Conservation (phyloP, 2,329 filamentous ascomycete genomes). For the Periglandula ipomoeae region DNA sequence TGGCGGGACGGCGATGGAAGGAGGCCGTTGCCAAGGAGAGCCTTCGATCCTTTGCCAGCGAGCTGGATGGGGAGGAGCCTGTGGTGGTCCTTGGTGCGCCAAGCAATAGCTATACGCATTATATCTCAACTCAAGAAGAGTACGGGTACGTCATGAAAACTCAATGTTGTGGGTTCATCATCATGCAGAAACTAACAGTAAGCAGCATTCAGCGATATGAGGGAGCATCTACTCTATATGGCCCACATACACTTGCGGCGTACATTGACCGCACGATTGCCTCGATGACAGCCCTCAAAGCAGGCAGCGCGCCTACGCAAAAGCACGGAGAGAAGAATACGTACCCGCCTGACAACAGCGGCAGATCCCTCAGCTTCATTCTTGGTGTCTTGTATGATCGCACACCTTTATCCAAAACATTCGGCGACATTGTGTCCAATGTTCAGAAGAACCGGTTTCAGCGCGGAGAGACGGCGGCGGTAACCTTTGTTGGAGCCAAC, state of each 20-base stretch:
- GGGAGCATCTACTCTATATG: slow-evolving; percentile 81
- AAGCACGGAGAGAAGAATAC: slow-evolving; percentile 35
- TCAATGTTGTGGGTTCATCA: slow-evolving; percentile 9
- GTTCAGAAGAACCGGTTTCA: slow-evolving; percentile 37
- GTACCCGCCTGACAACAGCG: slow-evolving; percentile 67
- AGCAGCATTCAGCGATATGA: slow-evolving; percentile 72
- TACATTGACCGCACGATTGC: slow-evolving; percentile 73
- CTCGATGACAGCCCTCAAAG: slow-evolving; percentile 57
- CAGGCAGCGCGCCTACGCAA: slow-evolving; percentile 26
- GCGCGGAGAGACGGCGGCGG: slow-evolving; percentile 51
- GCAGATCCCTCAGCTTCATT: slow-evolving; percentile 69
- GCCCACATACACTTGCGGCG: slow-evolving; percentile 73
- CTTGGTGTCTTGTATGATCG: slow-evolving; percentile 66
- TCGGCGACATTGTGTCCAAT: slow-evolving; percentile 56
- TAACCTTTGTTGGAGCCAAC: slow-evolving; percentile 75
- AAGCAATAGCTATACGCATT: slow-evolving; percentile 80
- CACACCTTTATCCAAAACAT: slow-evolving; percentile 53
- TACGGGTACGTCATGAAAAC: slow-evolving; percentile 18
- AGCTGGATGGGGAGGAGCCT: slow-evolving; percentile 37
- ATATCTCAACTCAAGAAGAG: slow-evolving; percentile 66
- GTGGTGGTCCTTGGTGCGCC: slow-evolving; percentile 76
- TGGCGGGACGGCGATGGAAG: slow-evolving; percentile 83
- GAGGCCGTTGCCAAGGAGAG: slow-evolving; percentile 52
- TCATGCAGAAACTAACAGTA: slow-evolving; percentile 6
- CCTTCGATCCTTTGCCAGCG: slow-evolving; percentile 29